These are phyloP conservation scores for Tuber brumale DNA, from an alignment of 495 filamentous ascomycete species.

Conservation along the genomic window DNA sequence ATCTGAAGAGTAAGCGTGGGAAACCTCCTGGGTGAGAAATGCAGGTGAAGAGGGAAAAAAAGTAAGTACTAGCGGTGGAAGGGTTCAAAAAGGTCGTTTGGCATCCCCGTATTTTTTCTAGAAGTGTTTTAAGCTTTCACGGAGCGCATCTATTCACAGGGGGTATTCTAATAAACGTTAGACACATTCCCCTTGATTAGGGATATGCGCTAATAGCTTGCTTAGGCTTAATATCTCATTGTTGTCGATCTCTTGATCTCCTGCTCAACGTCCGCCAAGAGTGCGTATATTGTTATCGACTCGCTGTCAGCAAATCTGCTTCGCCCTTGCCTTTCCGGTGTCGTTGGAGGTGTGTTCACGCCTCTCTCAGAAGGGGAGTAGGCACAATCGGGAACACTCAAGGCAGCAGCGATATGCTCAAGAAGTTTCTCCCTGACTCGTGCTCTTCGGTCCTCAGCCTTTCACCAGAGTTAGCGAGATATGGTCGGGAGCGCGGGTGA, in stretches of 20 bases:
- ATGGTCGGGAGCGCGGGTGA: background rate
- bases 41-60: background rate
- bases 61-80: background rate
- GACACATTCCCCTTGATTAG: background rate
- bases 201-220: background rate
- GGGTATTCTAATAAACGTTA: background rate
- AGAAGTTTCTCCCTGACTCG: conserved; percentile 68
- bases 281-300: conserved; percentile 50
- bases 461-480: conserved; percentile 9
- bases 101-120: background rate
- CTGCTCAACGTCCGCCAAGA: conserved; percentile 56
- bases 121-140: background rate
- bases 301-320: conserved; percentile 19
- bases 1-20: background rate
- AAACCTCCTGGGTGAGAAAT: background rate
- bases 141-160: background rate
- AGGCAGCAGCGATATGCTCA: conserved; percentile 63
- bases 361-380: conserved; percentile 12
- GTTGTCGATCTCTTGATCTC: conserved; percentile 44
- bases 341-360: conserved; percentile 43
- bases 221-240: conserved; percentile 7
- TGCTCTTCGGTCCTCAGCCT: conserved; percentile 65
- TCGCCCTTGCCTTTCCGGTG: conserved; percentile 42
- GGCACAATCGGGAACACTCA: conserved; percentile 29
- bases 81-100: background rate